Percentiles rank a stretch among this genome's conserved stretches.
Evolutionary conservation across 2,329 filamentous ascomycete species (phyloP).

Genomic region (Pseudopyrenochaeta lycopersici): DNA sequence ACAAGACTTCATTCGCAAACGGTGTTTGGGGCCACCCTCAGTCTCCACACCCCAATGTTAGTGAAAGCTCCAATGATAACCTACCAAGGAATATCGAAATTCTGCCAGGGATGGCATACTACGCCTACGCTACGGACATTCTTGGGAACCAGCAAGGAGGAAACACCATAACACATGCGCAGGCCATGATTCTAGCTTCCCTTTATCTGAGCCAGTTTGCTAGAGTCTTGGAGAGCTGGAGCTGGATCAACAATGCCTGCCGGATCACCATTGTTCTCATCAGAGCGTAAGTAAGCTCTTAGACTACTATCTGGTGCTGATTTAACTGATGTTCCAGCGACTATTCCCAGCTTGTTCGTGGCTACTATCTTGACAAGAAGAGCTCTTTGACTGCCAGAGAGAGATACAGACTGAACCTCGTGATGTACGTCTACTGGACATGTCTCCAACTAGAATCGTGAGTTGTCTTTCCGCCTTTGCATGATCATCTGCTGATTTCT

Average conservation of each 20-base stretch:
- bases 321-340: slow-evolving; percentile 39
- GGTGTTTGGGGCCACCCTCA: slow-evolving; percentile 33
- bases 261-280: slow-evolving; percentile 75
- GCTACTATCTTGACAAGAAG: slow-evolving; percentile 27
- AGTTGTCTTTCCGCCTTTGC: not conserved
- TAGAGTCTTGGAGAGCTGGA: slow-evolving; percentile 85
- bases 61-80: slow-evolving; percentile 31
- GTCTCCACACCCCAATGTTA: slow-evolving; percentile 50
- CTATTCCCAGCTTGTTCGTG: slow-evolving; percentile 39
- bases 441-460: slow-evolving; percentile 91
- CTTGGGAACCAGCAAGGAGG: slow-evolving; percentile 82
- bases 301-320: not conserved
- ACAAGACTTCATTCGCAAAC: slow-evolving; percentile 40
- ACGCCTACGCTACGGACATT: slow-evolving; percentile 85
- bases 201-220: slow-evolving; percentile 90
- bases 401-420: slow-evolving; percentile 49
- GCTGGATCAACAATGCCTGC: slow-evolving; percentile 70
- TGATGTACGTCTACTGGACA: slow-evolving; percentile 83
- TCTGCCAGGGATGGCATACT: slow-evolving; percentile 90
- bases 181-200: slow-evolving; percentile 83
- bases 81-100: slow-evolving; percentile 75
- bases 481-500: slow-evolving; percentile 15
- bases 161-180: slow-evolving; percentile 82
- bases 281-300: slow-evolving; percentile 64
- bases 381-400: slow-evolving; percentile 30